These are phyloP conservation scores for Mesotaenium endlicherianum DNA, from an alignment of 139 green algal genomes.

Conservation along the genomic window DNA sequence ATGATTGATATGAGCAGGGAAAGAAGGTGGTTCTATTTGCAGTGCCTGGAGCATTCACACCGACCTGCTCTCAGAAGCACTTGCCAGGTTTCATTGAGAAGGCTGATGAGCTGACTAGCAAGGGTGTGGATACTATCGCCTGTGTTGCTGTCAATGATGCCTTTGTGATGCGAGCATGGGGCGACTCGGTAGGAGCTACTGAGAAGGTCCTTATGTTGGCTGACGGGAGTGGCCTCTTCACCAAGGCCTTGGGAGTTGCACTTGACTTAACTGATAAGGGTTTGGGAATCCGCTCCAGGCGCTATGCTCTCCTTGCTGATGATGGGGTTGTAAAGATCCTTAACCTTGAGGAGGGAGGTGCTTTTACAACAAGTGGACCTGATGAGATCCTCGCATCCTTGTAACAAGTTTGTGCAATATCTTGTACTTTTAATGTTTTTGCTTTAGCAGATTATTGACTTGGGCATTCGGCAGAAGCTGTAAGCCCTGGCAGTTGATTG, in stretches of 20 bases:
- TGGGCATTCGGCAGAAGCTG: too few species aligned
- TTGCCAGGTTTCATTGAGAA: slow-evolving; percentile 69
- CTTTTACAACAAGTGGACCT: slow-evolving; percentile 87
- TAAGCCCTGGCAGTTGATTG: too few species aligned
- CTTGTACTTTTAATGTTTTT: slow-evolving; percentile 2
- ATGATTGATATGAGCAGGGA: slow-evolving; percentile 52
- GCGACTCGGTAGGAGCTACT: slow-evolving; percentile 66
- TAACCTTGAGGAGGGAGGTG: slow-evolving; percentile 96
- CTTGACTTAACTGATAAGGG: slow-evolving; percentile 87
- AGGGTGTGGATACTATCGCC: slow-evolving; percentile 88
- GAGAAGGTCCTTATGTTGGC: slow-evolving; percentile 85
- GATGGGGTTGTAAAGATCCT: slow-evolving; percentile 74
- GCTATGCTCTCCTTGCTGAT: slow-evolving; percentile 91
- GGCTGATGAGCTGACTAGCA: slow-evolving; percentile 85
- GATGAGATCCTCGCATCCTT: slow-evolving; percentile 86
- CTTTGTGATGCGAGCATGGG: slow-evolving; percentile 91
- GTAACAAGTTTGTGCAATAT: too few species aligned
- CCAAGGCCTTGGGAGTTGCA: slow-evolving; percentile 66
- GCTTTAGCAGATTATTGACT: too few species aligned
- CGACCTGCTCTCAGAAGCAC: slow-evolving; percentile 62
- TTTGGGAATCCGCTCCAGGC: slow-evolving; percentile 51
- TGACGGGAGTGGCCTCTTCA: slow-evolving; percentile 68
- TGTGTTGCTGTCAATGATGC: slow-evolving; percentile 96
- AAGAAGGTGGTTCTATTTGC: slow-evolving; percentile 86
- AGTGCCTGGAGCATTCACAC: slow-evolving; percentile 64